A percentile compares a stretch with the other conserved stretches of the same genome.
Evolutionary conservation across 2,329 filamentous ascomycete species (phyloP).

Genomic region (Teratosphaeria zuluensis): DNA sequence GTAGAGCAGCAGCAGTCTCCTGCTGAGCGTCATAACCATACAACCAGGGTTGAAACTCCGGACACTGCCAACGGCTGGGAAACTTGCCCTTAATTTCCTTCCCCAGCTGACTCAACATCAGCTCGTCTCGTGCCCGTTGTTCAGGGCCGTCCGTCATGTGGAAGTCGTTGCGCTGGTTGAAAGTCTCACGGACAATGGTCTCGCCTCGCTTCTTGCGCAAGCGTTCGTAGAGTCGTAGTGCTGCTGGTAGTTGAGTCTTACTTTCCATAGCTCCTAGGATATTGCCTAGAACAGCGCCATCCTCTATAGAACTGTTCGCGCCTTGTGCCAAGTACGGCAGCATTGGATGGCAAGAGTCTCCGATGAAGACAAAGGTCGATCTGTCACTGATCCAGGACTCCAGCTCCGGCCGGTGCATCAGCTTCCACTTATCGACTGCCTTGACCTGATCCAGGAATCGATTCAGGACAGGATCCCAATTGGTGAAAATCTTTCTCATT

Average conservation of each 20-base stretch:
- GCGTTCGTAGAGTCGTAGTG: slow-evolving; percentile 36
- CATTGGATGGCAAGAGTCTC: slow-evolving; percentile 57
- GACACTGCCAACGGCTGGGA: slow-evolving; percentile 55
- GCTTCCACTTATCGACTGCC: slow-evolving; percentile 58
- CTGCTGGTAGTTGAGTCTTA: slow-evolving; percentile 30
- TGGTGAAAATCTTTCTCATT: slow-evolving; percentile 49
- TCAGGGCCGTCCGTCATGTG: slow-evolving; percentile 43
- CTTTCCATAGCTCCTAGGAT: slow-evolving; percentile 43
- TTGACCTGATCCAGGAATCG: slow-evolving; percentile 43
- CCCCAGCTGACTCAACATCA: slow-evolving; percentile 49
- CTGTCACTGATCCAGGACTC: slow-evolving; percentile 45
- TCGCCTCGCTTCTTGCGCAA: slow-evolving; percentile 41
- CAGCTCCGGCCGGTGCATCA: slow-evolving; percentile 50
- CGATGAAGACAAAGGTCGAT: slow-evolving; percentile 42
- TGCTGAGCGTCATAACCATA: slow-evolving; percentile 54
- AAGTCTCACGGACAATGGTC: slow-evolving; percentile 53
- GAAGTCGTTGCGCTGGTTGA: slow-evolving; percentile 38
- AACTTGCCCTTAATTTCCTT: slow-evolving; percentile 45
- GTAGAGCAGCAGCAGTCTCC: slow-evolving; percentile 35
- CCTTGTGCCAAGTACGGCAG: slow-evolving; percentile 52
- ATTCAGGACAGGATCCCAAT: slow-evolving; percentile 54
- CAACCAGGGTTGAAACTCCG: slow-evolving; percentile 52
- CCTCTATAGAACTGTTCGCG: slow-evolving; percentile 58
- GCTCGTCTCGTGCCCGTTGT: slow-evolving; percentile 47
- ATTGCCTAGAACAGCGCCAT: slow-evolving; percentile 55